Evolutionary conservation across 2,329 filamentous ascomycete species (phyloP).

Genomic region (Elsinoe batatas): DNA sequence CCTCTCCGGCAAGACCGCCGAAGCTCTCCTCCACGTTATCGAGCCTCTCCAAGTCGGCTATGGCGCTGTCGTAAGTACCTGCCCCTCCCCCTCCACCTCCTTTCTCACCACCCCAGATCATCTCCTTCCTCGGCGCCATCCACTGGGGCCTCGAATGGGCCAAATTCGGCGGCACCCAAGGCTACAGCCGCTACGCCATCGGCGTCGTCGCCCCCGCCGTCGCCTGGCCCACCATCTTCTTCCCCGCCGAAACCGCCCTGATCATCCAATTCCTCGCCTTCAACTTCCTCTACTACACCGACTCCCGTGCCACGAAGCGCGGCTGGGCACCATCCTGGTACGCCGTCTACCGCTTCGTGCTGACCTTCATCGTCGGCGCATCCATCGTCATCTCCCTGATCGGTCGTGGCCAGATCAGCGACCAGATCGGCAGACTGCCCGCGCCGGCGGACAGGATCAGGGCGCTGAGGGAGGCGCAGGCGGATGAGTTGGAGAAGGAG

Average conservation of each 20-base stretch:
- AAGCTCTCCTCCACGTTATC: constrained; percentile 60
- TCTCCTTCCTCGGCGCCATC: constrained; percentile 86
- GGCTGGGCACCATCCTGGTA: constrained; percentile 86
- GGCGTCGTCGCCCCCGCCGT: constrained; percentile 69
- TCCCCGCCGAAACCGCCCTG: constrained; percentile 75
- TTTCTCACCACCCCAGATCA: constrained; percentile 47
- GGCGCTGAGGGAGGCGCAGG: constrained; percentile 35
- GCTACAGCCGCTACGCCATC: constrained; percentile 72
- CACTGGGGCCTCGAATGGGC: constrained; percentile 91
- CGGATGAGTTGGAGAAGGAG: constrained; percentile 23
- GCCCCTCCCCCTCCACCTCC: not conserved
- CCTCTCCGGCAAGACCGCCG: constrained; percentile 61
- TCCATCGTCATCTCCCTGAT: constrained; percentile 74
- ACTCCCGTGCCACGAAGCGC: constrained; percentile 58
- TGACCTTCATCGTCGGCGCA: constrained; percentile 79
- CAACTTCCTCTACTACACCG: constrained; percentile 74
- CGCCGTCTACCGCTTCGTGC: constrained; percentile 76
- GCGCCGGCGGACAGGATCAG: constrained; percentile 39
- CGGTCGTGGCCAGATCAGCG: constrained; percentile 66
- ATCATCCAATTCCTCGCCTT: constrained; percentile 81
- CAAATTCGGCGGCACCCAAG: constrained; percentile 54
- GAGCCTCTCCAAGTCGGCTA: constrained; percentile 88
- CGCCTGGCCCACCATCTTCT: constrained; percentile 80
- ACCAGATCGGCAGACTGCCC: constrained; percentile 40
- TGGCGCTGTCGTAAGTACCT: constrained; percentile 61